phyloP scores from a whole-genome alignment of 805 yeast genomes.

The Metschnikowia amazonensis region DNA sequence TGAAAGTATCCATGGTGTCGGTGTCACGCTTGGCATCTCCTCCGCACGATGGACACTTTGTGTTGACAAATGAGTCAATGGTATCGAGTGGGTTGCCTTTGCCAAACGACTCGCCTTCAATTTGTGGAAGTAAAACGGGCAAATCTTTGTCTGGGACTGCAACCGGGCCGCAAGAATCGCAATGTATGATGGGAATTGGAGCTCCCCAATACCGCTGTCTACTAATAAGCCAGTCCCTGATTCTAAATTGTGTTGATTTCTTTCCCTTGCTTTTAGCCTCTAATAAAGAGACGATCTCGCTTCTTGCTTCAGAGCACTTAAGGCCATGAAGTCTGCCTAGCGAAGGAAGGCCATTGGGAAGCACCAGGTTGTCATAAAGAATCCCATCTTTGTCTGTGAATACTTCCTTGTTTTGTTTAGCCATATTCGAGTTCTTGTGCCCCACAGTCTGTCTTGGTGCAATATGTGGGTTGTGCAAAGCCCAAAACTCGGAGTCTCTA shows the following conservation, averaged over 20 bases:
- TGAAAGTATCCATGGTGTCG: slow-evolving; percentile 98
- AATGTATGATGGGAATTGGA: slow-evolving; percentile 92
- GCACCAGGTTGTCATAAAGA: slow-evolving; percentile 25
- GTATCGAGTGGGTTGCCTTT: slow-evolving; percentile 65
- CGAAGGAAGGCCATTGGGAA: slow-evolving; percentile 24
- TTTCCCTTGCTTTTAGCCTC: slow-evolving; percentile 40
- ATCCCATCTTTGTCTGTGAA: slow-evolving; percentile 47
- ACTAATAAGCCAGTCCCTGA: slow-evolving; percentile 92
- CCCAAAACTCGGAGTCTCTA: slow-evolving; percentile 83
- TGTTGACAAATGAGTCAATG: slow-evolving; percentile 63
- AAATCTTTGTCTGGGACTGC: slow-evolving; percentile 86
- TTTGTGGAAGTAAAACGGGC: slow-evolving; percentile 75
- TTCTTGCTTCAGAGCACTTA: slow-evolving; percentile 47
- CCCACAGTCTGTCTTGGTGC: slow-evolving; percentile 46
- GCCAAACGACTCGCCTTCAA: slow-evolving; percentile 50
- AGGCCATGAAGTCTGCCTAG: slow-evolving; percentile 48
- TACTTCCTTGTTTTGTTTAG: slow-evolving; percentile 30
- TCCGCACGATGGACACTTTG: slow-evolving; percentile 80
- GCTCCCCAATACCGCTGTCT: slow-evolving; percentile 99
- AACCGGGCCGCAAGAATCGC: slow-evolving; percentile 80
- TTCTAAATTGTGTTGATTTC: slow-evolving; percentile 49
- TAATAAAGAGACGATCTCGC: slow-evolving; percentile 43
- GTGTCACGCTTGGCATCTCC: slow-evolving; percentile 78
- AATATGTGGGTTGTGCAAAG: slow-evolving; percentile 46
- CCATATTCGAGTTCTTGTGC: slow-evolving; percentile 23